Conservation (phyloP, 495 filamentous ascomycete genomes). For the Elasticomyces elasticus region DNA sequence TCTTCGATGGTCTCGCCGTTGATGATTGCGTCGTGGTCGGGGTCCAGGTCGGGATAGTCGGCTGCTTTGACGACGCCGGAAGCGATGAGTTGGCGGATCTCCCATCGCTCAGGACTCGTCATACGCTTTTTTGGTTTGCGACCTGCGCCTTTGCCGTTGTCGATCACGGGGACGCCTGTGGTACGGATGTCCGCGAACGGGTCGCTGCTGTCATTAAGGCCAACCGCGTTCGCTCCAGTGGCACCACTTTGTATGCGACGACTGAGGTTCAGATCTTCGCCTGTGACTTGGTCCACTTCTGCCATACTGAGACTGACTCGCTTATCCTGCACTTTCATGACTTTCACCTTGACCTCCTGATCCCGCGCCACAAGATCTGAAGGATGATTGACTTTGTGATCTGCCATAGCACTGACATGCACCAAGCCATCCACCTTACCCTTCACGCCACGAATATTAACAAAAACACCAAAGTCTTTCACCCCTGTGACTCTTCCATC, state of each 20-base stretch:
- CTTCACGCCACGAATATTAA: slow-evolving; percentile 76
- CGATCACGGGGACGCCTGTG: slow-evolving; percentile 56
- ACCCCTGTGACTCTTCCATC: slow-evolving; percentile 80
- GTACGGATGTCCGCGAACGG: slow-evolving; percentile 30
- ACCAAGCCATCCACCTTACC: slow-evolving; percentile 90
- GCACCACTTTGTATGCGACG: slow-evolving; percentile 50
- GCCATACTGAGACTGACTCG: slow-evolving; percentile 91
- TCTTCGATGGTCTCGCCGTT: slow-evolving; percentile 83
- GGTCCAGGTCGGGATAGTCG: slow-evolving; percentile 90
- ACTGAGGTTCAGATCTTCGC: slow-evolving; percentile 73
- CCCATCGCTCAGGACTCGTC: slow-evolving; percentile 94
- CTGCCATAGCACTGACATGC: slow-evolving; percentile 88
- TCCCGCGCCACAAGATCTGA: slow-evolving; percentile 72
- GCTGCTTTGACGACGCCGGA: slow-evolving; percentile 82
- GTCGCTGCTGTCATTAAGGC: slow-evolving; percentile 50
- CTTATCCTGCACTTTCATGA: slow-evolving; percentile 70
- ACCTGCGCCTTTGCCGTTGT: slow-evolving; percentile 46
- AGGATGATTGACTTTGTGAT: slow-evolving; percentile 82
- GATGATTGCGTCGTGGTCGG: slow-evolving; percentile 81
- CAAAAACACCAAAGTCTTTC: slow-evolving; percentile 93
- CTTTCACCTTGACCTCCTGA: slow-evolving; percentile 87
- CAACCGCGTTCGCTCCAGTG: slow-evolving; percentile 86
- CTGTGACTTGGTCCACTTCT: slow-evolving; percentile 87
- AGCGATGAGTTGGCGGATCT: slow-evolving; percentile 91
- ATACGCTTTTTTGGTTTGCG: slow-evolving; percentile 70